Evolutionary conservation across 176 grass and related monocot genomes (phyloP).

Genomic region (Themeda triandra): DNA sequence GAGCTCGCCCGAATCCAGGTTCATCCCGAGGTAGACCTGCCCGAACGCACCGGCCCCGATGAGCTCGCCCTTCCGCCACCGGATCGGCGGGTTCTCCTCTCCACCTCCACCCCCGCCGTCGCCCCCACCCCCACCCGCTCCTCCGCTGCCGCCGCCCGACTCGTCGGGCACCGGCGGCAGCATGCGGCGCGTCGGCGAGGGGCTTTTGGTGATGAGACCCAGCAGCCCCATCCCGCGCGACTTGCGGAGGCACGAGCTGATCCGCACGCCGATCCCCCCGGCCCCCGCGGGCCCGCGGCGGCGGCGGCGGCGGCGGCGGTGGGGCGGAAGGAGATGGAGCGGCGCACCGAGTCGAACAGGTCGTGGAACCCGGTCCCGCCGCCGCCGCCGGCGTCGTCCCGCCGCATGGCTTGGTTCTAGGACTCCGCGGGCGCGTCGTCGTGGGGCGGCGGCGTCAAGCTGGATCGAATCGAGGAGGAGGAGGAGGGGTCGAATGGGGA

Average conservation of each 20-base stretch:
- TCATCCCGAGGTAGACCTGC: conserved; percentile 97
- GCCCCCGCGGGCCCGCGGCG: conserved; percentile 16
- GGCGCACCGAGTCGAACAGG: conserved; percentile 85
- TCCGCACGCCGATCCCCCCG: conserved; percentile 49
- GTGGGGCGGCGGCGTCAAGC: not conserved
- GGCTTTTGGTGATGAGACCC: conserved; percentile 74
- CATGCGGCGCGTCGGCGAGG: conserved; percentile 51
- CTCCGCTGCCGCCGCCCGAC: not conserved
- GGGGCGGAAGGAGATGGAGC: conserved; percentile 68
- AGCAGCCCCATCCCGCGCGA: conserved; percentile 70
- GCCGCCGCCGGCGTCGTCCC: conserved; percentile 42
- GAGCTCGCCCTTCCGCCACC: conserved; percentile 88
- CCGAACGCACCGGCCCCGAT: conserved; percentile 89
- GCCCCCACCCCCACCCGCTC: not conserved
- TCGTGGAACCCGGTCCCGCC: conserved; percentile 57
- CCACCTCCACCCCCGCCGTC: not conserved
- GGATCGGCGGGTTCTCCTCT: conserved; percentile 63
- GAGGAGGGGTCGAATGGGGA: not conserved
- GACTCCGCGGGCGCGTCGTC: conserved; percentile 9
- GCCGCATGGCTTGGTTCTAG: conserved; percentile 41
- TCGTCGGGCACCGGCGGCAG: conserved; percentile 24
- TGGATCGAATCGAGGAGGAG: conserved; percentile 32
- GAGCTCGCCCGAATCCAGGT: conserved; percentile 95
- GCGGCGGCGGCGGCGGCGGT: conserved; percentile 17
- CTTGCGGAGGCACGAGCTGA: conserved; percentile 79